phyloP scores from a whole-genome alignment of 148 eudicot genomes.

The Linanthus parryae region DNA sequence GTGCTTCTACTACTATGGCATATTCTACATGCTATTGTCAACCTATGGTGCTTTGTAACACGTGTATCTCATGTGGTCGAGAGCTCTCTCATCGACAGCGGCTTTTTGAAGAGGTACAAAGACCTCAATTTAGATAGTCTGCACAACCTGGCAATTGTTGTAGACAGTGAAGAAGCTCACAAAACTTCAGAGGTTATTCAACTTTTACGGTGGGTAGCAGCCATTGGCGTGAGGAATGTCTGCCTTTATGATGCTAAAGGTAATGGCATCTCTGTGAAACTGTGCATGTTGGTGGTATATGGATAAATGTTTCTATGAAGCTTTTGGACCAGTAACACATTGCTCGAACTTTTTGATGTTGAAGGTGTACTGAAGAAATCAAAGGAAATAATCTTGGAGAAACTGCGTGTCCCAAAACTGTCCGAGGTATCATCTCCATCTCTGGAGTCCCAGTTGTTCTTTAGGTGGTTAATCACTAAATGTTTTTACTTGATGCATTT shows the following conservation, averaged over 20 bases:
- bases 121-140: slow-evolving; percentile 52
- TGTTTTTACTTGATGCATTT: too few species aligned
- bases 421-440: slow-evolving; percentile 39
- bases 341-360: slow-evolving; percentile 14
- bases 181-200: slow-evolving; percentile 47
- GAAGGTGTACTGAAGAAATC: slow-evolving; percentile 81
- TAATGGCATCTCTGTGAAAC: slow-evolving; percentile 13
- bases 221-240: slow-evolving; percentile 66
- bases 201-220: slow-evolving; percentile 59
- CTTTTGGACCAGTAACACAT: neutral
- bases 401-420: slow-evolving; percentile 30
- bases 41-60: slow-evolving; percentile 36
- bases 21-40: slow-evolving; percentile 47
- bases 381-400: slow-evolving; percentile 42
- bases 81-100: slow-evolving; percentile 51
- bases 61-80: slow-evolving; percentile 33
- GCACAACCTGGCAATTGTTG: slow-evolving; percentile 62
- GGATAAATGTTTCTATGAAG: neutral
- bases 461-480: too few species aligned
- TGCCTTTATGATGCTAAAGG: slow-evolving; percentile 89
- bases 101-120: slow-evolving; percentile 35
- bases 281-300: neutral
- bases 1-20: slow-evolving; percentile 44
- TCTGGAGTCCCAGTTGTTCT: too few species aligned
- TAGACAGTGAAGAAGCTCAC: slow-evolving; percentile 84